Evolutionary conservation across 2,329 filamentous ascomycete species (phyloP).

Genomic region (Coniochaeta pulveracea): DNA sequence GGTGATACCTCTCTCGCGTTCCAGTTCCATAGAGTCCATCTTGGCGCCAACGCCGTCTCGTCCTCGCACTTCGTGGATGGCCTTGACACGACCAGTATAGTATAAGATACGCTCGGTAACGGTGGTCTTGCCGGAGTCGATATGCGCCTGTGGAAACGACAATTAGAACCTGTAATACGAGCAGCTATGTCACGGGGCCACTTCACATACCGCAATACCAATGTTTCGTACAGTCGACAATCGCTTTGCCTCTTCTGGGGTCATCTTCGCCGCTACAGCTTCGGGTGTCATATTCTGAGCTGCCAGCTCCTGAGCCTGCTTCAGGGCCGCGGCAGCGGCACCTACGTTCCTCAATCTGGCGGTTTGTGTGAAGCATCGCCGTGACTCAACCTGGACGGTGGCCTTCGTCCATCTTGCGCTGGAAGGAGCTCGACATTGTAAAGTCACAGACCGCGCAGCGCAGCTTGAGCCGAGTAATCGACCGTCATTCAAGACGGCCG

Average conservation of each 20-base stretch:
- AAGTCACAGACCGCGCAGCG: constrained; percentile 20
- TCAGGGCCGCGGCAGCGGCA: constrained; percentile 27
- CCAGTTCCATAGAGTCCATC: constrained; percentile 99
- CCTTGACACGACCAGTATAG: constrained; percentile 94
- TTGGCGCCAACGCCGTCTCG: constrained; percentile 94
- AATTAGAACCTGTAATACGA: constrained; percentile 7
- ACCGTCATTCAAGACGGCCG: constrained; percentile 24
- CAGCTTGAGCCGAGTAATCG: constrained; percentile 20
- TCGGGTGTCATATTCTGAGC: constrained; percentile 39
- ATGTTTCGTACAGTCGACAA: constrained; percentile 85
- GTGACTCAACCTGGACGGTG: constrained; percentile 18
- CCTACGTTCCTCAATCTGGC: constrained; percentile 21
- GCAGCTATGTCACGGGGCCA: no score
- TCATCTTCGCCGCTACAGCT: constrained; percentile 66
- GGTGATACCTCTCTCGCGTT: constrained; percentile 96
- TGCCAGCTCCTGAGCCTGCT: constrained; percentile 42
- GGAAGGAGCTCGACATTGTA: constrained; percentile 17
- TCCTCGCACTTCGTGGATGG: constrained; percentile 92
- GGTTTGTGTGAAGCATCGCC: constrained; percentile 27
- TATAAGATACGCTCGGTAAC: constrained; percentile 93
- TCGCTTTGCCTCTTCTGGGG: constrained; percentile 65
- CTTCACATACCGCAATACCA: constrained; percentile 71
- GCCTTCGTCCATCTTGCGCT: constrained; percentile 19
- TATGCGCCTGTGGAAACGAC: constrained; percentile 58
- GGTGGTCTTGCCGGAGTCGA: constrained; percentile 97